These are phyloP conservation scores for Penicillium coffeae DNA, from an alignment of 495 filamentous ascomycete species.

Conservation along the genomic window DNA sequence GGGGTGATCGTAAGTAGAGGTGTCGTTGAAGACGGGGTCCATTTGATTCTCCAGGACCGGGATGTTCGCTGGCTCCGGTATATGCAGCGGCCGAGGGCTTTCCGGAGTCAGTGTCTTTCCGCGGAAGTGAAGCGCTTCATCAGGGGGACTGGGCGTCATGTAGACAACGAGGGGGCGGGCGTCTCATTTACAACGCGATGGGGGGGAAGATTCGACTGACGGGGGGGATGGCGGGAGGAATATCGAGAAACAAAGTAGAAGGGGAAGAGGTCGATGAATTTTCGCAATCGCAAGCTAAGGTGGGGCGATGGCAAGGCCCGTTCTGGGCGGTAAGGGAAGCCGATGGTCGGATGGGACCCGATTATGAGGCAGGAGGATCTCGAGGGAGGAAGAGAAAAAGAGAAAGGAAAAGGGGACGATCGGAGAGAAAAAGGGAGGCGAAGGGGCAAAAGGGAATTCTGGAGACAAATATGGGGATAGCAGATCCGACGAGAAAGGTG, in stretches of 20 bases:
- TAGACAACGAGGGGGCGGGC: slow-evolving; percentile 31
- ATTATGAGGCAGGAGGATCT: not conserved
- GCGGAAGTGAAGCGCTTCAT: slow-evolving; percentile 63
- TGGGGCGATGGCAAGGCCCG: slow-evolving; percentile 29
- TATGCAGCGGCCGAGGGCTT: slow-evolving; percentile 66
- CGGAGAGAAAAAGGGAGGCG: slow-evolving; percentile 3
- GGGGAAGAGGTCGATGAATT: slow-evolving; percentile 15
- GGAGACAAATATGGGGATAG: not conserved
- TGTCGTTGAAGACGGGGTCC: slow-evolving; percentile 69
- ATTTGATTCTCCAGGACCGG: slow-evolving; percentile 69
- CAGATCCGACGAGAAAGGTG: not conserved
- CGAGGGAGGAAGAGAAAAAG: slow-evolving; percentile 7
- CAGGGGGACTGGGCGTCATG: slow-evolving; percentile 62
- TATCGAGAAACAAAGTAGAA: slow-evolving; percentile 8
- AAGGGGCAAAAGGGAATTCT: slow-evolving; percentile 1
- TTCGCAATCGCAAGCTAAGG: slow-evolving; percentile 31
- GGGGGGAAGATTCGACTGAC: slow-evolving; percentile 7
- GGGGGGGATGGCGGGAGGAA: slow-evolving; percentile 2
- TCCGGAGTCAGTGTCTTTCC: slow-evolving; percentile 68
- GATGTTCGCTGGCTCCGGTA: slow-evolving; percentile 66
- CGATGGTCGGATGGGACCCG: slow-evolving; percentile 6
- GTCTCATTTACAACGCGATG: slow-evolving; percentile 46
- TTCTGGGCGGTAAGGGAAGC: slow-evolving; percentile 14
- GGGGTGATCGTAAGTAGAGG: slow-evolving; percentile 47
- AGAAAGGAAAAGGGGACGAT: slow-evolving; percentile 8